Conservation (phyloP, 2,329 filamentous ascomycete genomes). For the Curvularia eragrostidis region DNA sequence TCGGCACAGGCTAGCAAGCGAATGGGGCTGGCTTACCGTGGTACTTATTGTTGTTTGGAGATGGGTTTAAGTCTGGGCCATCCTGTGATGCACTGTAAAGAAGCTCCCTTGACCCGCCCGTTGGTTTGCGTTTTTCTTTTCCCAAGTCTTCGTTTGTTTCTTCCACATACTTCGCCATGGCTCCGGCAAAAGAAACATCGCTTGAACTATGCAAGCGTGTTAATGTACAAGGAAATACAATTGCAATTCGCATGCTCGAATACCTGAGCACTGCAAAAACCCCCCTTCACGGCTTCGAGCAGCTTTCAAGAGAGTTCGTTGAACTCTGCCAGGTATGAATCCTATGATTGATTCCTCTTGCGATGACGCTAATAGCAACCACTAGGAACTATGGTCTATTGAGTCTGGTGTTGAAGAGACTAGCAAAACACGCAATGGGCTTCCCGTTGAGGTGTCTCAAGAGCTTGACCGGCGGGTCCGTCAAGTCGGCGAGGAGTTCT, state of each 20-base stretch:
- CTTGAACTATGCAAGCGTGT: slow-evolving; percentile 64
- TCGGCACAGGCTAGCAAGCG: slow-evolving; percentile 28
- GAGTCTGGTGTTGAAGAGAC: slow-evolving; percentile 64
- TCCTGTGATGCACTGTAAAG: slow-evolving; percentile 25
- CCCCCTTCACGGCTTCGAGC: slow-evolving; percentile 53
- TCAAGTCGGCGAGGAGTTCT: slow-evolving; percentile 67
- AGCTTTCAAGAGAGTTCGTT: slow-evolving; percentile 70
- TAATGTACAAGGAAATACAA: slow-evolving; percentile 60
- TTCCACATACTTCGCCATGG: slow-evolving; percentile 28
- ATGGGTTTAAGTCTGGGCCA: slow-evolving; percentile 19
- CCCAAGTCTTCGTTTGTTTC: slow-evolving; percentile 11
- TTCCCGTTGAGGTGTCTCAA: slow-evolving; percentile 66
- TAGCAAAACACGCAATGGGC: slow-evolving; percentile 56
- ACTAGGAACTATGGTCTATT: slow-evolving; percentile 71
- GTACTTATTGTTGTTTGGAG: slow-evolving; percentile 19
- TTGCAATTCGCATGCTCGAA: slow-evolving; percentile 58
- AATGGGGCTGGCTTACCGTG: slow-evolving; percentile 22
- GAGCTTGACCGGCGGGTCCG: slow-evolving; percentile 71
- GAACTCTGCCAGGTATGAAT: slow-evolving; percentile 54
- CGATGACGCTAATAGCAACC: slow-evolving; percentile 35
- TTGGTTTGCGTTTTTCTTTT: slow-evolving; percentile 8
- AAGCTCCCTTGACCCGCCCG: slow-evolving; percentile 17
- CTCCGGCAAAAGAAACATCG: slow-evolving; percentile 49
- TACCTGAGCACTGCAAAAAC: slow-evolving; percentile 44
- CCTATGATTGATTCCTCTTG: not conserved